Evolutionary conservation across 768 basidiomycete genomes (phyloP).

Genomic region (Serendipita sp.): DNA sequence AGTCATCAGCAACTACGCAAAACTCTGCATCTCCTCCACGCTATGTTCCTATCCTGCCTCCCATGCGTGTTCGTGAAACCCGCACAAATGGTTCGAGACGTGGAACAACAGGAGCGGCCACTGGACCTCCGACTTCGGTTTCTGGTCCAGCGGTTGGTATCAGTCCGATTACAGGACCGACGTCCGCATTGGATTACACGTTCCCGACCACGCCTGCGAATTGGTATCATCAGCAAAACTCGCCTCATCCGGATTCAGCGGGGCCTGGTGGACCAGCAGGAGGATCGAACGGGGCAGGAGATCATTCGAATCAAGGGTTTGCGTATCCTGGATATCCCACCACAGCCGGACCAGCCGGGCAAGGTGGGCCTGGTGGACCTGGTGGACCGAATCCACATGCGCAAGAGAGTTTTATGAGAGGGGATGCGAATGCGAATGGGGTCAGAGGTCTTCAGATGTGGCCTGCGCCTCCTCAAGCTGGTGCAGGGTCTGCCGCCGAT

Average conservation of each 20-base stretch:
- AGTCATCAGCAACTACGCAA: not conserved
- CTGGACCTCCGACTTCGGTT: not conserved
- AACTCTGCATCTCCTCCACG: not conserved
- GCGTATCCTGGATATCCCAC: not conserved
- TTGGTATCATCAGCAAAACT: not conserved
- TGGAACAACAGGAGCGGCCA: not conserved
- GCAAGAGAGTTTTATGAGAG: conserved; percentile 2
- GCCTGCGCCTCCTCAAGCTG: not conserved
- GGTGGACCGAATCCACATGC: not conserved
- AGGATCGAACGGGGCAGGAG: not conserved
- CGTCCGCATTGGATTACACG: not conserved
- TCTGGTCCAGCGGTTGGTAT: not conserved
- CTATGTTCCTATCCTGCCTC: not conserved
- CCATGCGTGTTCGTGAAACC: not conserved
- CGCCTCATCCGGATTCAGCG: not conserved
- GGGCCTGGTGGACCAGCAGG: not conserved
- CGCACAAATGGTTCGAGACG: not conserved
- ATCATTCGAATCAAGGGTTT: not conserved
- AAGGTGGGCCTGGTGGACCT: not conserved
- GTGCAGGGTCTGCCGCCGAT: not conserved
- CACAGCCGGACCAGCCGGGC: not conserved
- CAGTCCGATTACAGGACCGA: too few relatives aligned
- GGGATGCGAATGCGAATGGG: not conserved
- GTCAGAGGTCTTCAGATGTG: not conserved
- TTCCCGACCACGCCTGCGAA: conserved; percentile 2